phyloP scores from a whole-genome alignment of 75 land plant species.

The Pinus taeda region DNA sequence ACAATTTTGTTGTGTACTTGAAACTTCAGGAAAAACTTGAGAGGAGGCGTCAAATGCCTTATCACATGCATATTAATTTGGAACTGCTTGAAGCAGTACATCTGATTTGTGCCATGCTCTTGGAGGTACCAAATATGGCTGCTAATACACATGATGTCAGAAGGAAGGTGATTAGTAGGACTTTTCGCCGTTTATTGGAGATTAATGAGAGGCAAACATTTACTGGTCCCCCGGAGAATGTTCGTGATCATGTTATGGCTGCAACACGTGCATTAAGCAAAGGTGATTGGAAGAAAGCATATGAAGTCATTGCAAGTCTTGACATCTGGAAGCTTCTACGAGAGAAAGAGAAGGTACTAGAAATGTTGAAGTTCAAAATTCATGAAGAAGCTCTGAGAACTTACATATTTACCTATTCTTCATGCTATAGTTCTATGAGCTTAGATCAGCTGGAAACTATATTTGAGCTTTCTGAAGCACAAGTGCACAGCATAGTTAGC shows the following conservation, averaged over 20 bases:
- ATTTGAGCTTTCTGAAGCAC: conserved; percentile 72
- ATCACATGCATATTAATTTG: conserved; percentile 96
- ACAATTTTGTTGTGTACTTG: neutral
- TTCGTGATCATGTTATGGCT: conserved; percentile 91
- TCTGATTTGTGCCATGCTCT: conserved; percentile 79
- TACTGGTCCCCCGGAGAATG: conserved; percentile 93
- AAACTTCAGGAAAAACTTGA: conserved; percentile 73
- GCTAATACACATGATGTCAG: conserved; percentile 62
- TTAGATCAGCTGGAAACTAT: conserved; percentile 71
- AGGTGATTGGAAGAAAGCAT: conserved; percentile 76
- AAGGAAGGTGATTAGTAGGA: conserved; percentile 73
- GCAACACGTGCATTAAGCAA: conserved; percentile 68
- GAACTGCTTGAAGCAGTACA: conserved; percentile 91
- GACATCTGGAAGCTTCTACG: conserved; percentile 83
- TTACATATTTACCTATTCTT: conserved; percentile 71
- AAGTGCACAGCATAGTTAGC: conserved; percentile 76
- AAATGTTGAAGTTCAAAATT: conserved; percentile 77
- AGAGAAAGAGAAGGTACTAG: conserved; percentile 55
- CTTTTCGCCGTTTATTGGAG: conserved; percentile 73
- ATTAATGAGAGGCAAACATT: conserved; percentile 78
- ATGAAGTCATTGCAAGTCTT: conserved; percentile 58
- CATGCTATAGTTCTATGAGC: conserved; percentile 73
- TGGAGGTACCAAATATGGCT: conserved; percentile 93
- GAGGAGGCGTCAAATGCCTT: conserved; percentile 92
- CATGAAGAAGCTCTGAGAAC: conserved; percentile 94